phyloP scores from a whole-genome alignment of 169 alveolate genomes.

The Cryptosporidium tyzzeri region DNA sequence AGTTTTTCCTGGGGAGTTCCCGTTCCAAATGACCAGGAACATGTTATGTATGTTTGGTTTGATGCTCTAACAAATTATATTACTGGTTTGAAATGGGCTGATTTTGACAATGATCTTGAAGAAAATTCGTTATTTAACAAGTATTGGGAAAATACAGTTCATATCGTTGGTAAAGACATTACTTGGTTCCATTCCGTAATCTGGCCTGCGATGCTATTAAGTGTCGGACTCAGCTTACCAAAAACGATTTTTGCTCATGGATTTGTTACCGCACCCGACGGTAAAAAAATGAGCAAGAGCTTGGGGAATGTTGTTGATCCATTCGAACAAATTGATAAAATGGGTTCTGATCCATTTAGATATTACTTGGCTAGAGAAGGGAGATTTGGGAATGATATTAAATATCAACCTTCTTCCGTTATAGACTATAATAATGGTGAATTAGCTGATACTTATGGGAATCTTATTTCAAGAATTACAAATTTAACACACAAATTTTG shows the following conservation, averaged over 20 bases:
- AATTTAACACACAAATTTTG: constrained; percentile 82
- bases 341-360: constrained; percentile 83
- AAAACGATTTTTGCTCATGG: constrained; percentile 93
- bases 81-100: constrained; percentile 72
- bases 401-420: constrained; percentile 82
- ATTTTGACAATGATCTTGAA: constrained; percentile 83
- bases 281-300: constrained; percentile 94
- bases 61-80: constrained; percentile 92
- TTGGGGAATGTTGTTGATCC: constrained; percentile 90
- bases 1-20: constrained; percentile 94
- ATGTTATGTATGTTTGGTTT: constrained; percentile 96
- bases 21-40: constrained; percentile 85
- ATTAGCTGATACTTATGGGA: constrained; percentile 87
- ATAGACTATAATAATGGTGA: constrained; percentile 86
- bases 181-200: constrained; percentile 94
- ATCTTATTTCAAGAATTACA: constrained; percentile 85
- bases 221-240: constrained; percentile 87
- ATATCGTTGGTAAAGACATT: constrained; percentile 90
- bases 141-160: constrained; percentile 85
- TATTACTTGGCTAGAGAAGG: constrained; percentile 84
- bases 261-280: constrained; percentile 92
- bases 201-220: constrained; percentile 90
- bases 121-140: constrained; percentile 80
- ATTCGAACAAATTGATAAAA: constrained; percentile 80
- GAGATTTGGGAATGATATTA: constrained; percentile 83